These are phyloP conservation scores for Citrus mangshanensis DNA, from an alignment of 345 rosid species.

Conservation along the genomic window DNA sequence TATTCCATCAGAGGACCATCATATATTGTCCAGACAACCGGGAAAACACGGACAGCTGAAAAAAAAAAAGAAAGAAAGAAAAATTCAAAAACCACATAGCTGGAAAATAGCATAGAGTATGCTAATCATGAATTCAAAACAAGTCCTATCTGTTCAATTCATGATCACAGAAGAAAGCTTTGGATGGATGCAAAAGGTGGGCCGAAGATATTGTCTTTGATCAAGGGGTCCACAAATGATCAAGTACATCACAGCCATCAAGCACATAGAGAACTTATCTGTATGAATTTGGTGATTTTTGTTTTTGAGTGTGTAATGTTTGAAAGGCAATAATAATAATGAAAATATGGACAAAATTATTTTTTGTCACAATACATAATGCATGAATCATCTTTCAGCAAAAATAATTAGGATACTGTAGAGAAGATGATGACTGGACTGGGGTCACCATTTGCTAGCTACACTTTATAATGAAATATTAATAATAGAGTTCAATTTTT, in stretches of 20 bases:
- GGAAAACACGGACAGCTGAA: background rate
- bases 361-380: constrained; percentile 17
- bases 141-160: constrained; percentile 1
- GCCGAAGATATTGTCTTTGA: background rate
- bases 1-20: background rate
- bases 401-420: constrained; percentile 22
- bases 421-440: constrained; percentile 28
- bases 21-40: background rate
- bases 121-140: background rate
- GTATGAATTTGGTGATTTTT: constrained; percentile 19
- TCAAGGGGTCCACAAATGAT: constrained; percentile 14
- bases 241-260: constrained; percentile 7
- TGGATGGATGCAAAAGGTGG: constrained; percentile 12
- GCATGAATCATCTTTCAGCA: constrained; percentile 4
- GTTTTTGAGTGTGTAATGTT: constrained; percentile 10
- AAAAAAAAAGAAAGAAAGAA: background rate
- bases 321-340: constrained; percentile 26
- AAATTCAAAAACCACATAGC: background rate
- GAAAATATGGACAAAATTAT: constrained; percentile 28
- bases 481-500: constrained; percentile 21
- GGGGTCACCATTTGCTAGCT: constrained; percentile 12
- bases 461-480: constrained; percentile 4
- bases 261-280: constrained; percentile 13
- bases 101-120: background rate
- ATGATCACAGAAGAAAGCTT: constrained; percentile 12